phyloP scores from a whole-genome alignment of 2,329 filamentous ascomycete species.

The Phialemoniopsis sp. region DNA sequence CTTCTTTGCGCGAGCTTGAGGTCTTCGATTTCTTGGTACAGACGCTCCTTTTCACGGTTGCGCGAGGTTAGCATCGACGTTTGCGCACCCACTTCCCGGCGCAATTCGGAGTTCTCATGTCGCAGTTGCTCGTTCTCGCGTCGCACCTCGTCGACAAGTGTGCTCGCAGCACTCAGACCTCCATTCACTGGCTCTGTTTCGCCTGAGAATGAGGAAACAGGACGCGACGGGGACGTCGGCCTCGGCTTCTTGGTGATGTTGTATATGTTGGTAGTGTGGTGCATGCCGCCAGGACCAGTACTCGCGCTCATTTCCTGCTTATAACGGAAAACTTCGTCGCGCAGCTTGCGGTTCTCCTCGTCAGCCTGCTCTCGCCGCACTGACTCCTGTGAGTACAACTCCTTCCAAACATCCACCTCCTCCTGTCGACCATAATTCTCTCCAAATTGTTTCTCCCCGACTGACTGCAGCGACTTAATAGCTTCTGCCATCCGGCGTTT shows the following conservation, averaged over 20 bases:
- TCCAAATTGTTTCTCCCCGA: slow-evolving; percentile 44
- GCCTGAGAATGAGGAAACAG: slow-evolving; percentile 44
- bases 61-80: slow-evolving; percentile 96
- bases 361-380: slow-evolving; percentile 85
- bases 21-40: slow-evolving; percentile 97
- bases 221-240: slow-evolving; percentile 42
- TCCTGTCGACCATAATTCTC: slow-evolving; percentile 49
- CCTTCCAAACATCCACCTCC: slow-evolving; percentile 86
- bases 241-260: slow-evolving; percentile 54
- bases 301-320: slow-evolving; percentile 49
- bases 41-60: slow-evolving; percentile 88
- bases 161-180: slow-evolving; percentile 55
- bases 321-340: slow-evolving; percentile 78
- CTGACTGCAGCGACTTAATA: slow-evolving; percentile 56
- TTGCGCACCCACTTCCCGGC: slow-evolving; percentile 89
- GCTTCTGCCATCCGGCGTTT: slow-evolving; percentile 83
- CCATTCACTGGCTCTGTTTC: slow-evolving; percentile 47
- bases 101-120: slow-evolving; percentile 87
- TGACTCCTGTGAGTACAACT: slow-evolving; percentile 88
- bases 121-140: slow-evolving; percentile 70
- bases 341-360: slow-evolving; percentile 78
- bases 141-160: slow-evolving; percentile 71
- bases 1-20: slow-evolving; percentile 84
- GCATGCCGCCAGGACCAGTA: slow-evolving; percentile 29
- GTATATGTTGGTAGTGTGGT: slow-evolving; percentile 63